Conservation (phyloP, 78 protist species). For the Emiliania huxleyi region DNA sequence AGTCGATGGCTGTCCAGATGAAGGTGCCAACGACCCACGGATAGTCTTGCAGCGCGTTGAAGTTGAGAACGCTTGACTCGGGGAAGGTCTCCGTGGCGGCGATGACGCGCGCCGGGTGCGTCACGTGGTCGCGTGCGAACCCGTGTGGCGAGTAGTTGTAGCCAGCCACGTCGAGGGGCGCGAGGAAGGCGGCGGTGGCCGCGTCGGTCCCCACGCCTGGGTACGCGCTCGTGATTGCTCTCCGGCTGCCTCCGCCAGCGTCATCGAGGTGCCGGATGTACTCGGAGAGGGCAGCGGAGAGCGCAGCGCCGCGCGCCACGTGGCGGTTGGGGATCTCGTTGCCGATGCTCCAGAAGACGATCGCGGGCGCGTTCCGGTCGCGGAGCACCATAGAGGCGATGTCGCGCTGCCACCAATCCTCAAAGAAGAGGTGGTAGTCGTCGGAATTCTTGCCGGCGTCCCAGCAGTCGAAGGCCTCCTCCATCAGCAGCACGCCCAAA, state of each 20-base stretch:
- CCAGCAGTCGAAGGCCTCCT: background rate
- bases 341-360: background rate
- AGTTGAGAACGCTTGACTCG: background rate
- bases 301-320: background rate
- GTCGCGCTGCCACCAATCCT: background rate
- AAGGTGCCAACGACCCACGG: background rate
- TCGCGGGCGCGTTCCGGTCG: background rate
- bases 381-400: background rate
- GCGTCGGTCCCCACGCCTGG: background rate
- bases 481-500: background rate
- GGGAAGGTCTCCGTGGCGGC: background rate
- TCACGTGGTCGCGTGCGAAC: background rate
- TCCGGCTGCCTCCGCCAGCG: background rate
- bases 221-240: background rate
- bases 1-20: background rate
- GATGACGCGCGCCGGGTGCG: background rate
- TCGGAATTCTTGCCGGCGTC: background rate
- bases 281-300: background rate
- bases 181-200: background rate
- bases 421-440: background rate
- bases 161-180: background rate
- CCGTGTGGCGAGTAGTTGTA: background rate
- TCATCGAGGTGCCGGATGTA: background rate
- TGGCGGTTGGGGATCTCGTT: background rate
- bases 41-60: background rate